Evolutionary conservation across 1,139 yeast genomes (phyloP), one percentile per base, ranked within the genome.

Genomic region (Spathaspora sp.): DNA sequence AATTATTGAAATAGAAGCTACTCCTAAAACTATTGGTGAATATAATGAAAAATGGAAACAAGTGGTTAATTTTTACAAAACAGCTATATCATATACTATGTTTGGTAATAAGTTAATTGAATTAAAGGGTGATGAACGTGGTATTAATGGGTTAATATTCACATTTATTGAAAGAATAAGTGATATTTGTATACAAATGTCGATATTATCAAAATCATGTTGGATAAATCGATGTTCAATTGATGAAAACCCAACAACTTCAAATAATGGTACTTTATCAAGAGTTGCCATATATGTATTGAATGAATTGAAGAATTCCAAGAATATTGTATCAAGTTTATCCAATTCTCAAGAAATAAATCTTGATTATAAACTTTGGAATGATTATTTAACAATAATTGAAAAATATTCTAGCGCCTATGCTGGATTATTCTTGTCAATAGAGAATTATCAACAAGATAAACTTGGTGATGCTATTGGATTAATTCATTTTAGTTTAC

Each of bases 381-480:
- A 42, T 1, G 62, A 62, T 7, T 74, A 74, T 50, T 55, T 74
- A 41, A 43, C 43, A 2, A 47, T 74, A 2, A 56, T 70, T 34
- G 65, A 65, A 41, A 69, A 65, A 43, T 75, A 74, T 54, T 61
- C 70, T 4, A 55, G 60, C 17, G 77, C 77, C 0, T 73, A 74
- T 47, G 72, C 78, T 29, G 79, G 76, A 0, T 54, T 72, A 38
- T 75, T 74, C 49, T 60, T 74, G 17, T 60, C 78, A 0, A 67
- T 74, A 37, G 80, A 74, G 47, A 59, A 65, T 44, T 74, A 75
- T 51, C 76, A 71, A 49, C 70, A 72, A 42, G 59, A 64, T 42
- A 65, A 68, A 45, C 43, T 74, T 9, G 80, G 80, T 1, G 67
- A 64, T 38, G 76, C 80, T 1, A 62, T 75, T 18, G 80, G 80